phyloP scores from a whole-genome alignment of 305 asterid genomes.

The Salvia sclarea region DNA sequence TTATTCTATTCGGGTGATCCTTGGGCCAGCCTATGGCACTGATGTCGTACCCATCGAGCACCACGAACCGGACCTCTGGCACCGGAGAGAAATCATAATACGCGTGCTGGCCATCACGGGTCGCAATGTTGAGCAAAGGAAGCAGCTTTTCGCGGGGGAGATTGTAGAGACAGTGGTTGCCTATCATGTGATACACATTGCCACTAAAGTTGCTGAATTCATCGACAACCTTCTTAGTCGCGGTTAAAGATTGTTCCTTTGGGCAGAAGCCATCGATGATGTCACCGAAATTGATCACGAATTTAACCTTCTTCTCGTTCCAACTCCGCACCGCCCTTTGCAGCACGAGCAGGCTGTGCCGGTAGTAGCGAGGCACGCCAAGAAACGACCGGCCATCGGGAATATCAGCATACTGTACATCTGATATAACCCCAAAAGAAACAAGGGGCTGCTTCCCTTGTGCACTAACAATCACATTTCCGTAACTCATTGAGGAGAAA shows the following conservation, averaged over 20 bases:
- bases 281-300: slow-evolving; percentile 76
- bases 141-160: slow-evolving; percentile 76
- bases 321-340: slow-evolving; percentile 73
- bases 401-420: slow-evolving; percentile 89
- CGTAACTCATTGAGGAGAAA: slow-evolving; percentile 49
- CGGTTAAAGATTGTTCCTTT: slow-evolving; percentile 56
- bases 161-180: slow-evolving; percentile 89
- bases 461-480: slow-evolving; percentile 46
- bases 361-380: slow-evolving; percentile 83
- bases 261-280: slow-evolving; percentile 84
- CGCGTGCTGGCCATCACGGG: slow-evolving; percentile 46
- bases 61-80: slow-evolving; percentile 69
- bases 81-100: slow-evolving; percentile 80
- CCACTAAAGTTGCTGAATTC: slow-evolving; percentile 57
- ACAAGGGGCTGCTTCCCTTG: slow-evolving; percentile 69
- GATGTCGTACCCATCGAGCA: slow-evolving; percentile 79
- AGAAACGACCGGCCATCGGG: slow-evolving; percentile 84
- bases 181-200: slow-evolving; percentile 81
- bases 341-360: slow-evolving; percentile 69
- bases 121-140: slow-evolving; percentile 56
- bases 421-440: slow-evolving; percentile 83
- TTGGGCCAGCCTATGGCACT: slow-evolving; percentile 86
- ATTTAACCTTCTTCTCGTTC: slow-evolving; percentile 55
- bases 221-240: slow-evolving; percentile 50
- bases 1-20: slow-evolving; percentile 58